Percentiles rank a stretch among this genome's conserved stretches.
phyloP scores from a whole-genome alignment of 2,329 filamentous ascomycete species.

The Colletotrichum falcatum region DNA sequence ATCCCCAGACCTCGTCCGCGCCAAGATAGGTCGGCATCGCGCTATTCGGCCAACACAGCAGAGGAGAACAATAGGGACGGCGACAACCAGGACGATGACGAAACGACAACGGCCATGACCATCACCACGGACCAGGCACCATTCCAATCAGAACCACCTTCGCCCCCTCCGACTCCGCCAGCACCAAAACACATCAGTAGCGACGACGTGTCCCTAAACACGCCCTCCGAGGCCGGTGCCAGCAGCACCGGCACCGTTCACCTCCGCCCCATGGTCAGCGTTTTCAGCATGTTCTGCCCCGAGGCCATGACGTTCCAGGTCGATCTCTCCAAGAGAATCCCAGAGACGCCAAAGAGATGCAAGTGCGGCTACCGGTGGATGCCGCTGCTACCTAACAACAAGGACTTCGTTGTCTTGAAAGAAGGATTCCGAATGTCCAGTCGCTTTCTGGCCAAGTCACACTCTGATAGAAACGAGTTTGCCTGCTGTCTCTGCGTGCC shows the following conservation, averaged over 20 bases:
- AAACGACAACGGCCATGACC: constrained; percentile 44
- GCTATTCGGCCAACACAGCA: background rate
- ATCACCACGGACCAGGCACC: constrained; percentile 45
- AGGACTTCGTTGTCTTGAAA: constrained; percentile 47
- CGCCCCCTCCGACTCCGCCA: constrained; percentile 48
- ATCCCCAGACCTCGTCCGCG: constrained; percentile 43
- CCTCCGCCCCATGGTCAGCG: constrained; percentile 51
- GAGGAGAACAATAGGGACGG: constrained; percentile 17
- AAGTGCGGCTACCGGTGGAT: constrained; percentile 53
- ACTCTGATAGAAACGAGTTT: constrained; percentile 49
- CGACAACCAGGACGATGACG: constrained; percentile 43
- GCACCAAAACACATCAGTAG: constrained; percentile 40
- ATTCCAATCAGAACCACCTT: constrained; percentile 47
- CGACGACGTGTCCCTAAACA: constrained; percentile 43
- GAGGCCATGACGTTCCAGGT: constrained; percentile 56
- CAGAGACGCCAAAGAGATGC: constrained; percentile 45
- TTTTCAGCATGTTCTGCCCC: constrained; percentile 55
- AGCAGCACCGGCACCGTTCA: constrained; percentile 11
- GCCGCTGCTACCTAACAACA: constrained; percentile 29
- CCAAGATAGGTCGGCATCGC: constrained; percentile 26
- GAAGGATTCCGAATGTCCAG: constrained; percentile 55
- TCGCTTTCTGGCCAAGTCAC: constrained; percentile 56
- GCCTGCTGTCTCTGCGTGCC: constrained; percentile 56
- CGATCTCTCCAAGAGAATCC: constrained; percentile 48
- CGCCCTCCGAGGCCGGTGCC: constrained; percentile 33